Base-by-base conservation (phyloP, 2,329 filamentous ascomycete species). In the Epicoccum sorghinum region DNA sequence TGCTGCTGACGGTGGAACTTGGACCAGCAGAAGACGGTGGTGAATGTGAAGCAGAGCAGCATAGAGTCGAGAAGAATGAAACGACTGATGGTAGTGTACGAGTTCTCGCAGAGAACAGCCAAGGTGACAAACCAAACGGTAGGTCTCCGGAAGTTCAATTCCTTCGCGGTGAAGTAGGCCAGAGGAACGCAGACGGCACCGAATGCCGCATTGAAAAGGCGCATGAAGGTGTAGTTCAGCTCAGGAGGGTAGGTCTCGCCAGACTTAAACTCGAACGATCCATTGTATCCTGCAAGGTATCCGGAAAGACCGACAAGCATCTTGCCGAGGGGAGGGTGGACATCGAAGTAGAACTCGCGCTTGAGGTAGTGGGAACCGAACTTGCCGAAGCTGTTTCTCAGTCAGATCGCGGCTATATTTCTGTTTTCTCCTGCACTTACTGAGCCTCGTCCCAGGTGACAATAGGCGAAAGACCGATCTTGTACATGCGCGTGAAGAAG, bases 331-430 rank as follows among this genome's bases (percentile, higher is more conserved):
- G 95, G 95, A 62, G 95, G 95, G 77, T 96, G 91, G 54, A 96
- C 89, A 82, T 96, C 91, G 80, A 99, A 99, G 84, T 99, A 99
- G 82, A 98, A 97, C 78, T 99, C 95, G 76, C 93, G 91, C 78
- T 99, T 97, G 73, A 99, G 88, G 77, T 99, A 99, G 79, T 99
- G 93, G 68, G 93, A 98, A 61, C 95, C 95, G 77, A 99, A 99
- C 81, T 99, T 99, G 74, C 91, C 91, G 76, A 96, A 96, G 77
- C 89, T 91, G 68, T 54, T 4, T 36, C 25, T n/a, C 14, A 49
- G 62, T 75, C 42, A 73, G 69, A 58, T 24, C 35, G 49, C 24
- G 37, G 33, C 18, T 33, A 52, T 35, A 25, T 18, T 43, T 27
- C 18, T 42, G 22, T 25, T 5, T 24, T 14, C 23, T 27, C 22